phyloP scores from a whole-genome alignment of 805 yeast species.

The Danielia oregonensis region DNA sequence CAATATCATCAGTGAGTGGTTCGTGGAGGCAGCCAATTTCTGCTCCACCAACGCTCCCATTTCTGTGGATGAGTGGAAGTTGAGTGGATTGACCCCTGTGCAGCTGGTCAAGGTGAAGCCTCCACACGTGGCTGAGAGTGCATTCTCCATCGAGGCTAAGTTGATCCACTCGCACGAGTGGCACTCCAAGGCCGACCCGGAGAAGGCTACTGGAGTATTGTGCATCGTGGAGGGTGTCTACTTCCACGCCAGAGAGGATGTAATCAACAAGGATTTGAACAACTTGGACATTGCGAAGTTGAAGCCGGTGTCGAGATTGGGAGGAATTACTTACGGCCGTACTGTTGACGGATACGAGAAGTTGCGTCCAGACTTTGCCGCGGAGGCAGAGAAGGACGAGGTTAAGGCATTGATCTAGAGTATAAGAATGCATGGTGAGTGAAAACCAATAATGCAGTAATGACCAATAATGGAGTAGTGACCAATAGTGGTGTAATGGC shows the following conservation, averaged over 20 bases:
- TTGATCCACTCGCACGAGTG: conserved; percentile 42
- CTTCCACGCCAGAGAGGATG: conserved; percentile 56
- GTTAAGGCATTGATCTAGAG: background rate
- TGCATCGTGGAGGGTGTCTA: conserved; percentile 52
- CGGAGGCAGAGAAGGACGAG: conserved; percentile 3
- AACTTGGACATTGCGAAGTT: conserved; percentile 43
- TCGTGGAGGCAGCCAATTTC: conserved; percentile 59
- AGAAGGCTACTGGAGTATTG: conserved; percentile 33
- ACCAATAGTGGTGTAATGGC: no score
- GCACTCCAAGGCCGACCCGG: conserved; percentile 37
- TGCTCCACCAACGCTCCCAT: conserved; percentile 45
- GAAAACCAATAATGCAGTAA: no score
- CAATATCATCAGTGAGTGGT: conserved; percentile 60
- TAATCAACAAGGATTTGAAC: conserved; percentile 37
- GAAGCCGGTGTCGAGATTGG: conserved; percentile 54
- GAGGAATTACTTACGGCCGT: conserved; percentile 44
- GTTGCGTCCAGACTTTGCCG: conserved; percentile 39
- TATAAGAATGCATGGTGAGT: no score
- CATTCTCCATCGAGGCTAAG: conserved; percentile 56
- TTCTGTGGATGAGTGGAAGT: conserved; percentile 52
- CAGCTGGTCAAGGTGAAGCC: conserved; percentile 46
- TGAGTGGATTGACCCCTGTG: conserved; percentile 49
- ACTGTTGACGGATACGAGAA: conserved; percentile 43
- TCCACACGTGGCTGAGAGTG: conserved; percentile 58
- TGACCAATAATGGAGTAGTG: no score